phyloP scores from a whole-genome alignment of 1,284 basidiomycete genomes.

The Papiliotrema nemorosa region DNA sequence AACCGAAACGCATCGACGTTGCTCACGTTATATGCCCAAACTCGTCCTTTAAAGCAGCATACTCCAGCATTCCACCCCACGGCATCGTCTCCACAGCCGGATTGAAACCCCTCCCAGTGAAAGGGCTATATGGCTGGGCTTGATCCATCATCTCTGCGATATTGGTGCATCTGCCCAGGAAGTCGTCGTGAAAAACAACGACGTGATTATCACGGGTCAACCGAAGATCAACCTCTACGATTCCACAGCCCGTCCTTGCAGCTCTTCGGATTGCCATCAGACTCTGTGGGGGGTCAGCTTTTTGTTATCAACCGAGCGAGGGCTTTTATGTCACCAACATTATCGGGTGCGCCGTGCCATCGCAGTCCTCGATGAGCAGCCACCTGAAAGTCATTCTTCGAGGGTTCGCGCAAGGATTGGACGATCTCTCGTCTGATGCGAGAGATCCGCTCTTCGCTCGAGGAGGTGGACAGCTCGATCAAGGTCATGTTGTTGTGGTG shows the following conservation, averaged over 20 bases:
- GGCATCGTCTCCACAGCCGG: conserved; percentile 9
- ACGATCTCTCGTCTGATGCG: neutral
- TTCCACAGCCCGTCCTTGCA: conserved; percentile 8
- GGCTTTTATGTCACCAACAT: conserved; percentile 5
- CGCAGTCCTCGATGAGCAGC: conserved; percentile 13
- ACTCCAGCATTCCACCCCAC: conserved; percentile 11
- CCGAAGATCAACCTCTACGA: conserved; percentile 15
- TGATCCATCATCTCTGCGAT: conserved; percentile 8
- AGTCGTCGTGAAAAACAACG: conserved; percentile 16
- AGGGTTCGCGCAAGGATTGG: neutral
- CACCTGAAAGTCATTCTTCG: conserved; percentile 7
- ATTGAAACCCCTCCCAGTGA: conserved; percentile 15
- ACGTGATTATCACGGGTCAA: conserved; percentile 1
- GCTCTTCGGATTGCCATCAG: conserved; percentile 5
- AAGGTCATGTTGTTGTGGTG: too few relatives aligned
- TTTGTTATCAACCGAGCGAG: neutral
- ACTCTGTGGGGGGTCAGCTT: too few relatives aligned
- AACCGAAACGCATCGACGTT: too few relatives aligned
- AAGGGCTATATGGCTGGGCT: conserved; percentile 18
- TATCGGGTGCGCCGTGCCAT: conserved; percentile 13
- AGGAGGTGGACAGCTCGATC: neutral
- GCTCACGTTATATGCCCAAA: conserved; percentile 6
- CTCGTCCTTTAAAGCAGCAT: conserved; percentile 13
- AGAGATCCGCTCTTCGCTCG: too few relatives aligned
- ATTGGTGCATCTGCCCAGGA: conserved; percentile 12